Base-by-base conservation (phyloP, 352 stramenopile genomes). In the Phytophthora idaei region DNA sequence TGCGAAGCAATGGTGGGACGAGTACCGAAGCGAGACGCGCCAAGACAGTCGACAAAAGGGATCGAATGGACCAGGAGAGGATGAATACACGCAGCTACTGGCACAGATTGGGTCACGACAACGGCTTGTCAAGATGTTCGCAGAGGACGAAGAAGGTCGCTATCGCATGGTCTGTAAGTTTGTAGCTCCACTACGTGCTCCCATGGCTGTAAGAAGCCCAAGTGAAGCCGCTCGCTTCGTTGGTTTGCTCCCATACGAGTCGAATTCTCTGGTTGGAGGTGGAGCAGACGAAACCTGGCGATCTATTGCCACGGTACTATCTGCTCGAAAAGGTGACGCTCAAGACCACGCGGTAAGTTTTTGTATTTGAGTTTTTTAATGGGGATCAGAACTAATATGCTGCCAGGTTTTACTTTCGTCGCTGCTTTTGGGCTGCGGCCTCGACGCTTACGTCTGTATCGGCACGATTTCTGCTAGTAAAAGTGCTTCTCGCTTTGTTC, bases 151-250 rank as follows among this genome's bases (percentile, higher is more conserved):
- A 56, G 81, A 89, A 63, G 90, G 90, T 9, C 72, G 78, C 0
- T 90, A 96, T 69, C 82, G 84, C 15, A 89, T 93, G 78, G 83
- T 97, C 3, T 97, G 87, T 68, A 91, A 90, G 29, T 98, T 93
- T 54, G 29, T 98, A n/a, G 61, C 61, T 2, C 77, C 81, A 1
- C 21, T 97, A 4, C 89, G 78, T 17, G 71, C 56, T 12, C 79
- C 80, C 0, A 45, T 59, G 0, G 75, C 85, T 8, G 64, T 97
- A 9, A 71, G 77, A 61, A 86, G 77, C 10, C 90, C 91, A 7
- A 90, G 83, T 50, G 85, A 97, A 74, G 90, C 90, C 3, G 89
- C 89, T 17, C 79, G 91, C 1, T 96, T 97, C 57, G 91, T 97
- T 1, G 72, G 75, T 2, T 71, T 97, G 12, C 64, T 97, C 2